Evolutionary conservation across 768 basidiomycete genomes (phyloP), one percentile per base, ranked within the genome.

Genomic region (Neoboletus magnificus): DNA sequence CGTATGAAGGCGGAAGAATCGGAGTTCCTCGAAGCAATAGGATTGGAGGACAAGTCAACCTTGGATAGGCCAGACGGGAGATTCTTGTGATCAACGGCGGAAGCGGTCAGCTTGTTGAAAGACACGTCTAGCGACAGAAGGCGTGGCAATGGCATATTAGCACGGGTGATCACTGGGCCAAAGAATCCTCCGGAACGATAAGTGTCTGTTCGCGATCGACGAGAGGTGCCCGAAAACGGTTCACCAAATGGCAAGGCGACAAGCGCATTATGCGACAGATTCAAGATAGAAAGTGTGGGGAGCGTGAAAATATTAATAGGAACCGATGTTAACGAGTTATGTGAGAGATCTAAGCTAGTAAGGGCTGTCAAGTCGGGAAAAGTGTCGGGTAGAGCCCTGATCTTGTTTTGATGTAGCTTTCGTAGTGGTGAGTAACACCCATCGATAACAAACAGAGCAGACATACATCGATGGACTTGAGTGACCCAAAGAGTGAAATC

Each of bases 401-500:
- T 69, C 62, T 78, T 83, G 73, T 93, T 93, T 64, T 84, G 83
- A 68, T 90, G 90, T 39, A 93, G 71, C 91, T 93, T 54, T 48
- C 53, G 22, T 33, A 20, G 35, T 22, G 12, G 22, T 60, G 2
- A 53, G 56, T 35, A 30, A 36, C 46, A 30, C 36, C 25, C 16
- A 46, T 15, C 0, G 37, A 52, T 25, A 36, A 33, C 39, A 45
- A 45, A 44, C 1, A 25, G 27, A 52, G 16, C 16, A 44, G 18
- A 74, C 90, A 54, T 72, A 91, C 91, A 69, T 93, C 91, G 39
- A 93, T 62, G 1, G 77, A 81, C 71, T 91, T 92, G 50, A 93
- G 74, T 4, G 88, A 89, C 3, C 91, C 91, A 66, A 93, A 93
- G 43, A 92, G 76, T 0, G 87, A 87, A 15, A 93, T 86, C 67